Conservation (phyloP, 768 basidiomycete genomes). For the Russula foetens region DNA sequence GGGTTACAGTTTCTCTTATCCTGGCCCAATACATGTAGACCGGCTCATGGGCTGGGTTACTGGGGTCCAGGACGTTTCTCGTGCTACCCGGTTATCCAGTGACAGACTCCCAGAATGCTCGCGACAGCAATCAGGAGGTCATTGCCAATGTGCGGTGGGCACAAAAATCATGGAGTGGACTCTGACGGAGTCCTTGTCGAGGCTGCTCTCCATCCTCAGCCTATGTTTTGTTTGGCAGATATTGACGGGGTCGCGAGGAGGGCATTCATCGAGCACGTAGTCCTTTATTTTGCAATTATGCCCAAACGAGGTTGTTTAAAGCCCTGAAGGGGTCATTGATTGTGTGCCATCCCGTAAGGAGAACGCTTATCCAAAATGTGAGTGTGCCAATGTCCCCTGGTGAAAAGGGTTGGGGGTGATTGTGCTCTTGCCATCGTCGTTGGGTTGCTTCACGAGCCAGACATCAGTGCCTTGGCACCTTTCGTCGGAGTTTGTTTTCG, state of each 20-base stretch:
- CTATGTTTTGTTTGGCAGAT: background rate
- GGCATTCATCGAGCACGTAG: background rate
- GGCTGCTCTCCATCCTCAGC: background rate
- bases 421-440: background rate
- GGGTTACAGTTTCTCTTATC: background rate
- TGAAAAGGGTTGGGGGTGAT: background rate
- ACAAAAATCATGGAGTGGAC: background rate
- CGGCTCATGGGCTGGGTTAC: background rate
- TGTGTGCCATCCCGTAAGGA: constrained; percentile 1
- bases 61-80: no score
- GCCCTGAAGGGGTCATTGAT: constrained; percentile 17
- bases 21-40: background rate
- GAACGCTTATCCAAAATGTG: background rate
- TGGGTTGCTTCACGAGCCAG: no score
- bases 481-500: no score
- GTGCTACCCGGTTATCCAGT: background rate
- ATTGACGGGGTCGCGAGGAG: background rate
- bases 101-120: background rate
- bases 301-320: background rate
- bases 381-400: background rate
- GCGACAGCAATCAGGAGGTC: background rate
- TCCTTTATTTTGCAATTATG: background rate
- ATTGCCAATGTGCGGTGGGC: background rate
- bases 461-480: no score
- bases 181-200: constrained; percentile 4